These are phyloP conservation scores for Malassezia yamatoensis DNA, from an alignment of 1,284 basidiomycete species.

Conservation along the genomic window DNA sequence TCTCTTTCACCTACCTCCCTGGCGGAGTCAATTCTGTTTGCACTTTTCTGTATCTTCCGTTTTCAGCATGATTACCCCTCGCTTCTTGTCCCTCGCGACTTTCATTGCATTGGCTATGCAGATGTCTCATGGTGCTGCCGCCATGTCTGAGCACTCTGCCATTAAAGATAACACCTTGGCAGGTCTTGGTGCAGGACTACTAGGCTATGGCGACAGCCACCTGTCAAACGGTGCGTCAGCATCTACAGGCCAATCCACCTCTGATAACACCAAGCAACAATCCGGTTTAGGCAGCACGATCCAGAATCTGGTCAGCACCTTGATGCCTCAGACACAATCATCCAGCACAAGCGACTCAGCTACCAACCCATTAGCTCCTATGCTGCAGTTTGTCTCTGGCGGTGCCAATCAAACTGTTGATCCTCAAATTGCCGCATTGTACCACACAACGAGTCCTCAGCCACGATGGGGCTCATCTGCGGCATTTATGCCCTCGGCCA, in stretches of 20 bases:
- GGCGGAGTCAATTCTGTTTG: not conserved
- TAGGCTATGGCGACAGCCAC: not conserved
- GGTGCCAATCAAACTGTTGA: not conserved
- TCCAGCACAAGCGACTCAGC: not conserved
- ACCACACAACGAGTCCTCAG: not conserved
- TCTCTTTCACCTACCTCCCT: not conserved
- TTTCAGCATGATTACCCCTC: not conserved
- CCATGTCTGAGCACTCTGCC: not conserved
- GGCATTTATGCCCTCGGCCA: slow-evolving; percentile 23
- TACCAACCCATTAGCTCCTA: not conserved
- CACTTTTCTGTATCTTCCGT: not conserved
- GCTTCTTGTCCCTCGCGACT: not conserved
- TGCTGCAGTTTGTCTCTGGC: not conserved
- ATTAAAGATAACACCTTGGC: not conserved
- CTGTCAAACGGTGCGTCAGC: no score
- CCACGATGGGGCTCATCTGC: slow-evolving; percentile 40
- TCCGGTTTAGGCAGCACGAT: not conserved
- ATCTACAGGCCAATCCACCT: no score
- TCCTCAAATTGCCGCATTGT: slow-evolving; percentile 1
- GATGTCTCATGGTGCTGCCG: not conserved
- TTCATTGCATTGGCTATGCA: not conserved
- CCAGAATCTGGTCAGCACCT: not conserved
- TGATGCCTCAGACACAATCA: not conserved
- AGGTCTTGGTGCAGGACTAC: not conserved
- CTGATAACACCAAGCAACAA: no score